These are phyloP conservation scores for Marsdenia floribunda DNA, from an alignment of 257 asterid species.

Conservation along the genomic window DNA sequence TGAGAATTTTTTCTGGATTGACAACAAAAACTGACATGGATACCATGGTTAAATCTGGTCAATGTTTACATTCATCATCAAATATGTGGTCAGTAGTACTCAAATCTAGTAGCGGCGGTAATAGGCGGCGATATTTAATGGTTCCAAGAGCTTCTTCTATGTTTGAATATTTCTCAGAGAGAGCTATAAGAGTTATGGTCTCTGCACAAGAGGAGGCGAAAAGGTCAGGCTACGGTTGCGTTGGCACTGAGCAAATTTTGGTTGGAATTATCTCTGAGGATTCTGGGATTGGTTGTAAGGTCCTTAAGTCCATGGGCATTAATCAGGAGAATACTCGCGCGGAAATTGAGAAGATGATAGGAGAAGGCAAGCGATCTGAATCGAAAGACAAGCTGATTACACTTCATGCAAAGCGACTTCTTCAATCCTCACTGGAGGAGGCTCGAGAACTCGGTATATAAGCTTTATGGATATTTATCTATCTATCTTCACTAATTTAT, in stretches of 20 bases:
- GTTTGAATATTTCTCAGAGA: constrained; percentile 96
- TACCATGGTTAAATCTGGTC: constrained; percentile 34
- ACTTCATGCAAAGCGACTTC: constrained; percentile 89
- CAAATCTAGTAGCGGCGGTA: constrained; percentile 23
- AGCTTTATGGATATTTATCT: not conserved
- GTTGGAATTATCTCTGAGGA: constrained; percentile 96
- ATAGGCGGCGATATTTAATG: constrained; percentile 27
- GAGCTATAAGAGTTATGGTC: constrained; percentile 89
- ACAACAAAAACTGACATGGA: constrained; percentile 70
- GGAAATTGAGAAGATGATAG: constrained; percentile 93
- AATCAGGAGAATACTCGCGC: constrained; percentile 95
- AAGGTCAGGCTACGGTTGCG: constrained; percentile 85
- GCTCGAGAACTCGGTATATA: constrained; percentile 98
- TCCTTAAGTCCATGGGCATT: constrained; percentile 90
- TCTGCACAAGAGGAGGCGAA: constrained; percentile 99
- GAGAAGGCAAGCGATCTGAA: constrained; percentile 92
- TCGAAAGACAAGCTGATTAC: constrained; percentile 94
- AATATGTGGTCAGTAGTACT: constrained; percentile 42
- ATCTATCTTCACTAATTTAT: not conserved
- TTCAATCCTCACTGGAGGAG: constrained; percentile 90
- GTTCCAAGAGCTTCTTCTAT: constrained; percentile 53
- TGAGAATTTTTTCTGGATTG: constrained; percentile 60
- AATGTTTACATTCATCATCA: constrained; percentile 49
- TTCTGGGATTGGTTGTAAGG: constrained; percentile 97
- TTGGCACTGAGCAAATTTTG: constrained; percentile 93